Evolutionary conservation across 2,329 filamentous ascomycete species (phyloP).

Genomic region (Colletotrichum spaethianum): DNA sequence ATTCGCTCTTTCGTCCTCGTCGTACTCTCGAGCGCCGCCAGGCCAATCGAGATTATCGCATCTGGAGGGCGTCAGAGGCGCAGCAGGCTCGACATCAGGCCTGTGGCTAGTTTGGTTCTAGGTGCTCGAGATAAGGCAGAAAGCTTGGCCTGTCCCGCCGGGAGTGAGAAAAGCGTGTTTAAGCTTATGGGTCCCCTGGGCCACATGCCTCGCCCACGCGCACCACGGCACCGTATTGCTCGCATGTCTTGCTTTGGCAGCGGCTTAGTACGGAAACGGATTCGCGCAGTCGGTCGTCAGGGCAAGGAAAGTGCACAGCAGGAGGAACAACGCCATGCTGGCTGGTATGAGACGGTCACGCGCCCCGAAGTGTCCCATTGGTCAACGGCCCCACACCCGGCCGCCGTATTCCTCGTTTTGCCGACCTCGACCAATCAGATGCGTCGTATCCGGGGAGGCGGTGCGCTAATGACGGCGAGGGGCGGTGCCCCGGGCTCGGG

Average conservation of each 20-base stretch:
- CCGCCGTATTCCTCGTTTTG: constrained; percentile 22
- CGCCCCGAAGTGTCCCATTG: constrained; percentile 6
- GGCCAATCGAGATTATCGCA: not conserved
- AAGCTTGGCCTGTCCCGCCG: not conserved
- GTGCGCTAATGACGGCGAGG: not conserved
- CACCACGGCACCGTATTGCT: not conserved
- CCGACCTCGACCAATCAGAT: not conserved
- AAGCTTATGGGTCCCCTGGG: not conserved
- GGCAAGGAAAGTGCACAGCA: not conserved
- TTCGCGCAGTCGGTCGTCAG: not conserved
- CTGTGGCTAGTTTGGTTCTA: not conserved
- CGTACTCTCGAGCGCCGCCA: not conserved
- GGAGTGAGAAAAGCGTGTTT: not conserved
- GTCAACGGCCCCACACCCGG: constrained; percentile 13
- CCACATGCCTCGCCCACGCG: not conserved
- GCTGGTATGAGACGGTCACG: not conserved
- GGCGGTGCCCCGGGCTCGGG: not conserved
- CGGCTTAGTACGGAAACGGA: not conserved
- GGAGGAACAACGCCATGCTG: not conserved
- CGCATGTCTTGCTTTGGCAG: not conserved
- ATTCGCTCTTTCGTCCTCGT: not conserved
- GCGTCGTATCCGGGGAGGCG: not conserved
- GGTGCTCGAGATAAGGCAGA: not conserved
- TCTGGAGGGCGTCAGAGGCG: not conserved
- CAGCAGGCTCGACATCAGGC: not conserved